phyloP scores from a whole-genome alignment of 1,139 yeast genomes.

The Geotrichum aggregatum region DNA sequence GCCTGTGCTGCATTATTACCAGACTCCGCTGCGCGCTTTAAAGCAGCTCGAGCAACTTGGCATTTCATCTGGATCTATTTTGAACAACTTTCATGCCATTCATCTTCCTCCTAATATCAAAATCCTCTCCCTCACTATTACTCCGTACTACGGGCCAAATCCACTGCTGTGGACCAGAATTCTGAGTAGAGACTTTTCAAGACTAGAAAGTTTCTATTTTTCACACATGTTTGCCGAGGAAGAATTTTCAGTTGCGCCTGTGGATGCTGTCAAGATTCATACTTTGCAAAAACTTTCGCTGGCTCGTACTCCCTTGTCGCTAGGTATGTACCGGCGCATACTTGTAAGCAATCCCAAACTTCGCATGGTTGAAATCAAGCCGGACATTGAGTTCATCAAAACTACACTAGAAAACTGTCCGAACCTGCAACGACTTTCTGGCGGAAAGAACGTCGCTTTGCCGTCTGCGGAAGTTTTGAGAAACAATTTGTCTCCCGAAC shows the following conservation, averaged over 20 bases:
- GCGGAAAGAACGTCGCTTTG: constrained; percentile 19
- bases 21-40: constrained; percentile 17
- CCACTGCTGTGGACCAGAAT: constrained; percentile 18
- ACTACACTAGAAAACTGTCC: constrained; percentile 19
- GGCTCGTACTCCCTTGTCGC: constrained; percentile 18
- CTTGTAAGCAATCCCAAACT: constrained; percentile 16
- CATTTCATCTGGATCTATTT: constrained; percentile 20
- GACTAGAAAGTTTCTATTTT: constrained; percentile 19
- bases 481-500: constrained; percentile 16
- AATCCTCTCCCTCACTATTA: constrained; percentile 18
- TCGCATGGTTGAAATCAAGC: constrained; percentile 17
- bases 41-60: constrained; percentile 20
- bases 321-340: constrained; percentile 9
- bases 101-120: constrained; percentile 20
- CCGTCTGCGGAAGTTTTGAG: constrained; percentile 16
- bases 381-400: constrained; percentile 19
- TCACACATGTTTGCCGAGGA: constrained; percentile 18
- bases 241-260: constrained; percentile 8
- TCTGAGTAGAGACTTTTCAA: constrained; percentile 13
- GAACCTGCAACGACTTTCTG: constrained; percentile 17
- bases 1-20: constrained; percentile 20
- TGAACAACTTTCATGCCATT: constrained; percentile 18
- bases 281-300: constrained; percentile 16
- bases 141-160: constrained; percentile 20
- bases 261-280: constrained; percentile 15